Evolutionary conservation across 495 filamentous ascomycete species (phyloP).

Genomic region (Chaetomium tenue): DNA sequence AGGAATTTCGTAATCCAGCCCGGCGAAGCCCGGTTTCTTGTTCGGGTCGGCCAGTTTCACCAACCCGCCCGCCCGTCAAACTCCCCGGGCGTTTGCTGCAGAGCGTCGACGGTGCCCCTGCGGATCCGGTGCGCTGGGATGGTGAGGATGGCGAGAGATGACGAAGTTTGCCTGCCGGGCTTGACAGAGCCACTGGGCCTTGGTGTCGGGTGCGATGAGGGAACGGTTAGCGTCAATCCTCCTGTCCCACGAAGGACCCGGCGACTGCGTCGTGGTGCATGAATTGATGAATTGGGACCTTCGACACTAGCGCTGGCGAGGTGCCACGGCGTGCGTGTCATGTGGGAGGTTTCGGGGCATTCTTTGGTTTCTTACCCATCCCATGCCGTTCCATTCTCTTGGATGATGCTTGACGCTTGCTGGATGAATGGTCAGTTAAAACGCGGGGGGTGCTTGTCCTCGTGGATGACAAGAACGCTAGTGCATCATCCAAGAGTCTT

Average conservation of each 20-base stretch:
- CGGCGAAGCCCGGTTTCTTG: neutral
- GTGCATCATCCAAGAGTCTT: neutral
- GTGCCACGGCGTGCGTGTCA: slow-evolving; percentile 10
- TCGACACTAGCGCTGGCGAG: neutral
- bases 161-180: neutral
- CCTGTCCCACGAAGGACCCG: slow-evolving; percentile 6
- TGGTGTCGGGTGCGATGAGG: neutral
- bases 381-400: too few relatives aligned
- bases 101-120: slow-evolving; percentile 4
- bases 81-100: neutral
- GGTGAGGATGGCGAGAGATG: neutral
- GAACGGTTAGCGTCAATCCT: slow-evolving; percentile 5
- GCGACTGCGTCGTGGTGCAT: slow-evolving; percentile 4
- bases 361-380: neutral
- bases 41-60: neutral
- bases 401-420: neutral
- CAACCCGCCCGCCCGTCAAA: neutral
- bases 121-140: slow-evolving; percentile 6
- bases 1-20: neutral
- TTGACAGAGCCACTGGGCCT: too few relatives aligned
- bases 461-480: slow-evolving; percentile 7
- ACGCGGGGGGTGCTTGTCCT: slow-evolving; percentile 9
- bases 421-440: neutral
- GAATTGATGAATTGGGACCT: neutral
- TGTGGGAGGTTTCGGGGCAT: slow-evolving; percentile 6